Conservation (phyloP, 805 yeast species). For the Candida nanaspora region DNA sequence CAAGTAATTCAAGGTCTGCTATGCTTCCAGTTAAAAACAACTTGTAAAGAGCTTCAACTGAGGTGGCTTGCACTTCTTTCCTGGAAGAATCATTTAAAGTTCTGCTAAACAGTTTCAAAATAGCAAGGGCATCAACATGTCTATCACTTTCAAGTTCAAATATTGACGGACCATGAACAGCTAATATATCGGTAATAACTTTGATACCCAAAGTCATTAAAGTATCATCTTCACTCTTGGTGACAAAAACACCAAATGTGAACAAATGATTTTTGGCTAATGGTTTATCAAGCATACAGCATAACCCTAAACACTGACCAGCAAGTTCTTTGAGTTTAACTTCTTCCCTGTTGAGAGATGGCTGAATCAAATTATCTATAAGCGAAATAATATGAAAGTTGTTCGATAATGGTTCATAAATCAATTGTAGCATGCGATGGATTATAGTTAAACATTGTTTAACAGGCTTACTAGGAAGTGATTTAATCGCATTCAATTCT, state of each 20-base stretch:
- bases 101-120: conserved; percentile 65
- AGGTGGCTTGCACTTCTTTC: conserved; percentile 66
- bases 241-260: conserved; percentile 61
- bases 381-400: conserved; percentile 63
- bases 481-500: conserved; percentile 29
- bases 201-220: conserved; percentile 57
- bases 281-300: conserved; percentile 61
- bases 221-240: conserved; percentile 50
- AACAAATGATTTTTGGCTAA: conserved; percentile 57
- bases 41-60: conserved; percentile 85
- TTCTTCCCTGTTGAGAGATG: conserved; percentile 61
- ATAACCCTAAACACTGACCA: conserved; percentile 68
- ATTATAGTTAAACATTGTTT: conserved; percentile 63
- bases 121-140: conserved; percentile 56
- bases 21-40: conserved; percentile 71
- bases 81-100: conserved; percentile 48
- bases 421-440: conserved; percentile 60
- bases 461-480: conserved; percentile 39
- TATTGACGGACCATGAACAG: conserved; percentile 67
- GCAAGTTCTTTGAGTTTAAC: conserved; percentile 56
- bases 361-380: conserved; percentile 69
- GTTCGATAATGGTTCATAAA: conserved; percentile 55
- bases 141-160: conserved; percentile 46
- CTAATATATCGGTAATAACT: conserved; percentile 69
- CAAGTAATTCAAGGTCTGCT: conserved; percentile 62